These are phyloP conservation scores for Karstenula rhodostoma DNA, from an alignment of 2,329 filamentous ascomycete genomes.

Conservation along the genomic window DNA sequence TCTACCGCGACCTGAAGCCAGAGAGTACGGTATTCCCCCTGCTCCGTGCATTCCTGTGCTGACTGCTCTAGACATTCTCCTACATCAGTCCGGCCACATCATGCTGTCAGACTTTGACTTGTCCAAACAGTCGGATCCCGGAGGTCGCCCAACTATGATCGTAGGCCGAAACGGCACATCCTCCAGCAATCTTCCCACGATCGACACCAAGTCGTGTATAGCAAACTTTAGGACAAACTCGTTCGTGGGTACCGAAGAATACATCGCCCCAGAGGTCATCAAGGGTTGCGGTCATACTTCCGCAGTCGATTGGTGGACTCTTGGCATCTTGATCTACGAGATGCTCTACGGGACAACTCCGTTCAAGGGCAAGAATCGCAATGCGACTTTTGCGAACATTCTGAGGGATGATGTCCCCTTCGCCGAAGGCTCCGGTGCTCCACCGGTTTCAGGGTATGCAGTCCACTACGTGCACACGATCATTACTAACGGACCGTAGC, in stretches of 20 bases:
- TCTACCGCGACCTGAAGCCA: conserved; percentile 96
- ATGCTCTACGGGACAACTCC: conserved; percentile 99
- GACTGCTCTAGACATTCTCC: conserved; percentile 78
- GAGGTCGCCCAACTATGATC: conserved; percentile 98
- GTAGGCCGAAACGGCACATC: conserved; percentile 84
- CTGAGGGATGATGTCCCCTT: conserved; percentile 94
- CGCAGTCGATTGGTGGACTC: conserved; percentile 98
- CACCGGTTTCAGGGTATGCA: conserved; percentile 90
- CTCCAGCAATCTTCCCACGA: conserved; percentile 87
- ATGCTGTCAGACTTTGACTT: conserved; percentile 99
- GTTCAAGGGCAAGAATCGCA: conserved; percentile 99
- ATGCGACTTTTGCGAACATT: conserved; percentile 98
- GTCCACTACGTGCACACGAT: not conserved
- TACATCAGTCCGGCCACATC: conserved; percentile 99
- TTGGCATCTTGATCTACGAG: conserved; percentile 97
- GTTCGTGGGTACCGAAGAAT: conserved; percentile 98
- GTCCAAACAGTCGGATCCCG: conserved; percentile 95
- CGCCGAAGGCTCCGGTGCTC: conserved; percentile 83
- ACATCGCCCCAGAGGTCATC: conserved; percentile 98
- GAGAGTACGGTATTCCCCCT: conserved; percentile 72
- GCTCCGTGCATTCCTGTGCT: conserved; percentile 38
- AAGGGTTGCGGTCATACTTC: conserved; percentile 98
- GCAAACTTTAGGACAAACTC: conserved; percentile 98
- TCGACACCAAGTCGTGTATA: conserved; percentile 98
- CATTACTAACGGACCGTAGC: conserved; percentile 60